Conservation (phyloP, 441 rosid genomes). For the Theobroma grandiflorum region DNA sequence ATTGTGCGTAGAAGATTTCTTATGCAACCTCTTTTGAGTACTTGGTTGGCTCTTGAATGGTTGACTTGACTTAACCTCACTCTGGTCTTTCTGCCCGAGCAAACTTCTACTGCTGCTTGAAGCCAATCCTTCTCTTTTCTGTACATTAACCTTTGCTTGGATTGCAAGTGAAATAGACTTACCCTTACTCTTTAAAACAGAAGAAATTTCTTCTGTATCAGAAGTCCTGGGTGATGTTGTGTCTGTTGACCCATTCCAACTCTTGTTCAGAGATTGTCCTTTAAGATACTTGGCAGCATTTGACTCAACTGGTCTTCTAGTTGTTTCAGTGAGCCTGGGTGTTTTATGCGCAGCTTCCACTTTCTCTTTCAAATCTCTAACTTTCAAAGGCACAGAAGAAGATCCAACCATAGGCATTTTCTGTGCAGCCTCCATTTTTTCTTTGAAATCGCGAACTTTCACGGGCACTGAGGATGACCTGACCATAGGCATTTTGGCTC, state of each 20-base stretch:
- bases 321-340: constrained; percentile 53
- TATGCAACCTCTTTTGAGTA: constrained; percentile 55
- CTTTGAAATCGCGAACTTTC: constrained; percentile 72
- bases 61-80: constrained; percentile 58
- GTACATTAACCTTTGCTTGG: constrained; percentile 90
- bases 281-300: constrained; percentile 64
- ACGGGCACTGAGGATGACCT: constrained; percentile 74
- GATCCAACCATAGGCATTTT: constrained; percentile 51
- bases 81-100: constrained; percentile 54
- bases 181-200: constrained; percentile 53
- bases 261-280: constrained; percentile 71
- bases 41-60: constrained; percentile 64
- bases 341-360: constrained; percentile 55
- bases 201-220: constrained; percentile 54
- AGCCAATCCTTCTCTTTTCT: constrained; percentile 72
- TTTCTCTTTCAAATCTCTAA: constrained; percentile 64
- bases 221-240: constrained; percentile 46
- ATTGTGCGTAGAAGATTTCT: constrained; percentile 51
- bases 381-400: constrained; percentile 45
- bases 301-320: constrained; percentile 56
- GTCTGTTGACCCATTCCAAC: constrained; percentile 73
- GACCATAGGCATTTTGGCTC: constrained; percentile 52
- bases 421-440: constrained; percentile 70
- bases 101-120: constrained; percentile 53
- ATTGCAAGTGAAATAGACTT: constrained; percentile 88